Percentiles rank a stretch among this genome's conserved stretches.
These are phyloP conservation scores for Dianthus caryophyllus DNA, from an alignment of 148 eudicot genomes.

Conservation along the genomic window DNA sequence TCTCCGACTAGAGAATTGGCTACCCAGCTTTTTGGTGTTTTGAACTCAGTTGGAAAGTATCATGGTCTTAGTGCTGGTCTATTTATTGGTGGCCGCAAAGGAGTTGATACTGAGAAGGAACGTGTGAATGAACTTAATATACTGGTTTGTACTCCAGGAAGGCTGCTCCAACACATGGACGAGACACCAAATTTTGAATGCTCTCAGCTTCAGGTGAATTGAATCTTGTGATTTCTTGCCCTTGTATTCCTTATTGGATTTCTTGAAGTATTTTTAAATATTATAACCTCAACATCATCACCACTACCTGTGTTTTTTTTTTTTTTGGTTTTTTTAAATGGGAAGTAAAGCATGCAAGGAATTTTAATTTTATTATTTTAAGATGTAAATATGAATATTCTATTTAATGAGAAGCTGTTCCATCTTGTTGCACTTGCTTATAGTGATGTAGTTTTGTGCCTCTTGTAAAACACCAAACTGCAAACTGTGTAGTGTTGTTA, in stretches of 20 bases:
- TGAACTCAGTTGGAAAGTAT: constrained; percentile 70
- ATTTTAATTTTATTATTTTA: not conserved
- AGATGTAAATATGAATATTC: not conserved
- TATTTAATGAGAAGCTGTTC: not conserved
- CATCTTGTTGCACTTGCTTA: not conserved
- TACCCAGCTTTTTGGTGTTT: constrained; percentile 67
- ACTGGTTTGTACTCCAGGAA: constrained; percentile 89
- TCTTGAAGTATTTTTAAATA: too few relatives aligned
- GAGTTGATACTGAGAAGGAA: constrained; percentile 76
- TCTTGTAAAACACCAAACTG: not conserved
- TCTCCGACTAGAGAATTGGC: constrained; percentile 95
- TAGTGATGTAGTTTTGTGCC: not conserved
- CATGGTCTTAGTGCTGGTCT: constrained; percentile 93
- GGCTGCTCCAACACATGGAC: constrained; percentile 96
- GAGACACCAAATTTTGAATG: constrained; percentile 94
- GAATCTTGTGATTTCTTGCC: constrained; percentile 2
- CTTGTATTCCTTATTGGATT: not conserved
- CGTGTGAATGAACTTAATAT: constrained; percentile 76
- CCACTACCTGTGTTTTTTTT: too few relatives aligned
- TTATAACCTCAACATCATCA: too few relatives aligned
- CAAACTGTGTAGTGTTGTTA: not conserved
- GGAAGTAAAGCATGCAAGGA: not conserved
- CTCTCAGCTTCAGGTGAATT: constrained; percentile 84
- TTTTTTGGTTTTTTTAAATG: not conserved
- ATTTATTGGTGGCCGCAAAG: constrained; percentile 91